Percentiles rank a stretch among this genome's conserved stretches.
phyloP scores from a whole-genome alignment of 768 basidiomycete genomes.

The Sarcomyxa edulis region DNA sequence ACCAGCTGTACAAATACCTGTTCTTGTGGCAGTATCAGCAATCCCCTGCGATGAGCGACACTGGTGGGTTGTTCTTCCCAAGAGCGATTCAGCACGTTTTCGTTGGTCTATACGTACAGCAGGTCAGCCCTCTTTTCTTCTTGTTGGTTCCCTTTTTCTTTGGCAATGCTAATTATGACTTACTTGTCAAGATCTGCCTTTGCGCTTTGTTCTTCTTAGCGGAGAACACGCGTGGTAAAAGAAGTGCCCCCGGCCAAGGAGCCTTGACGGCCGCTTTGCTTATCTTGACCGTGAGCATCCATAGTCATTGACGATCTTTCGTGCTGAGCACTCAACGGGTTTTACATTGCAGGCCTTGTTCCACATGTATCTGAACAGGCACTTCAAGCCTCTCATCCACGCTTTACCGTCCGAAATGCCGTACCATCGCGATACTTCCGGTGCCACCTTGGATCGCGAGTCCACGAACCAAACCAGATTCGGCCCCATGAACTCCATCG shows the following conservation, averaged over 20 bases:
- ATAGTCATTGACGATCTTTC: neutral
- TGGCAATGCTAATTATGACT: too few relatives aligned
- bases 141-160: too few relatives aligned
- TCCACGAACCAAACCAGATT: too few relatives aligned
- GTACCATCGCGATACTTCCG: too few relatives aligned
- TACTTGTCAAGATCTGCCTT: conserved; percentile 67
- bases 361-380: conserved; percentile 69
- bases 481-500: too few relatives aligned
- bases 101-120: conserved; percentile 89
- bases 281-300: conserved; percentile 61
- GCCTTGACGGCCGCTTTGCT: conserved; percentile 84
- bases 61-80: conserved; percentile 94
- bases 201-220: conserved; percentile 90
- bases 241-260: conserved; percentile 59
- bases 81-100: conserved; percentile 92
- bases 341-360: conserved; percentile 33
- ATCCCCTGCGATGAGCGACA: conserved; percentile 61
- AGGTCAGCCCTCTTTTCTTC: too few relatives aligned
- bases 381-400: conserved; percentile 72
- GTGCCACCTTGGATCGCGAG: too few relatives aligned
- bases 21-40: conserved; percentile 80
- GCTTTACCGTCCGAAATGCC: conserved; percentile 78
- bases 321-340: neutral
- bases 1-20: conserved; percentile 79
- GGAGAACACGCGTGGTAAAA: conserved; percentile 43